Evolutionary conservation across 495 filamentous ascomycete genomes (phyloP).

Genomic region (Lineolata rhizophorae): DNA sequence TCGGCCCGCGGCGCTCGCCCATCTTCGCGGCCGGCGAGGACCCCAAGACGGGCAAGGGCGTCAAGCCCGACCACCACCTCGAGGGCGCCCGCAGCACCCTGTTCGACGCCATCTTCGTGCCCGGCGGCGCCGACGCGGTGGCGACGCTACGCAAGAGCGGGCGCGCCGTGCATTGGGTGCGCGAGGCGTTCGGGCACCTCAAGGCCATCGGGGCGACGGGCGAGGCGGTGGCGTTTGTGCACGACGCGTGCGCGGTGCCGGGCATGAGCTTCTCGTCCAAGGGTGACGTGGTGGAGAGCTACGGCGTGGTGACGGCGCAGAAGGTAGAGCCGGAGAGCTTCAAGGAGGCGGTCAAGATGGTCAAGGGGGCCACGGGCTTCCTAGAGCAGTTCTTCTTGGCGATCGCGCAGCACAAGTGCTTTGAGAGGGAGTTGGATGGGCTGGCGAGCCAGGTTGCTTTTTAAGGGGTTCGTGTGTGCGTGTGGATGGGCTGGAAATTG

Average conservation of each 20-base stretch:
- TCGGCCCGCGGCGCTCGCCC: conserved; percentile 36
- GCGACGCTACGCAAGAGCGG: conserved; percentile 44
- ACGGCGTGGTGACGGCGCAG: conserved; percentile 45
- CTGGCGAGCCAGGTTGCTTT: conserved; percentile 22
- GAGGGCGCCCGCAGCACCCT: conserved; percentile 66
- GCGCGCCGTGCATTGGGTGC: conserved; percentile 60
- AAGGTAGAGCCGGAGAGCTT: conserved; percentile 29
- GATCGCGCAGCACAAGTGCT: conserved; percentile 48
- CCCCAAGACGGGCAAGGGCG: conserved; percentile 23
- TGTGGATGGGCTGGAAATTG: too few relatives aligned
- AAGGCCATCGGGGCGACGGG: conserved; percentile 59
- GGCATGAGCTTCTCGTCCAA: conserved; percentile 25
- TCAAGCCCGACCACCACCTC: conserved; percentile 59
- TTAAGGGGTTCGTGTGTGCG: conserved; percentile 1
- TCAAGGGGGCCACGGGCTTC: conserved; percentile 39
- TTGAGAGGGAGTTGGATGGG: conserved; percentile 49
- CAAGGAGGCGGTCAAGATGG: conserved; percentile 30
- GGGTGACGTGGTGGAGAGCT: conserved; percentile 36
- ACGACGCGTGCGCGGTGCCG: conserved; percentile 31
- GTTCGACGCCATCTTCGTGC: conserved; percentile 68
- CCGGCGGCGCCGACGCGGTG: conserved; percentile 37
- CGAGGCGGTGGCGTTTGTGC: conserved; percentile 44
- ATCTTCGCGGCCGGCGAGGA: conserved; percentile 34
- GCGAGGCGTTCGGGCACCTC: conserved; percentile 63
- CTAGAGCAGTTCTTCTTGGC: conserved; percentile 42